These are phyloP conservation scores for Crithidia sp. DNA, from an alignment of 208 protist genomes.

Conservation along the genomic window DNA sequence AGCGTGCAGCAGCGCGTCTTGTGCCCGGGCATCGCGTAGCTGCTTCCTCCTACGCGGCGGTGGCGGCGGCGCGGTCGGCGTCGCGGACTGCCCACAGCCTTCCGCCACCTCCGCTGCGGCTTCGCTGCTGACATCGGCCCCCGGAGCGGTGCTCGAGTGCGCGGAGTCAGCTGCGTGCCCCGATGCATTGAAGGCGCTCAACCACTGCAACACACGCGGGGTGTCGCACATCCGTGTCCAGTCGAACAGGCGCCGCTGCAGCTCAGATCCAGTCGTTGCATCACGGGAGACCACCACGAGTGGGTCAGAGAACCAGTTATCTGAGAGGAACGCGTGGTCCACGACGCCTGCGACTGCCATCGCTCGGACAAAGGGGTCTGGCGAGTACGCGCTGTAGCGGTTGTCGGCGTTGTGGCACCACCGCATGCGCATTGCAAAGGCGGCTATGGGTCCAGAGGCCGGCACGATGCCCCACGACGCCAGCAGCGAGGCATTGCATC, in stretches of 20 bases:
- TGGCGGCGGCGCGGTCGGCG: constrained; percentile 2
- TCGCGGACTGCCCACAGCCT: not conserved
- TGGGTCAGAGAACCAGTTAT: constrained; percentile 24
- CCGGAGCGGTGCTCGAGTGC: not conserved
- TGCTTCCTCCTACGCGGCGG: constrained; percentile 46
- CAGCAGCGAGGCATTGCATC: constrained; percentile 7
- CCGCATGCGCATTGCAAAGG: constrained; percentile 28
- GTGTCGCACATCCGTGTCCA: constrained; percentile 33
- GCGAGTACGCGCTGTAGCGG: constrained; percentile 29
- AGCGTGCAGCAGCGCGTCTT: constrained; percentile 48
- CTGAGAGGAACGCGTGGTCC: not conserved
- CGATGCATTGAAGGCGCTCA: not conserved
- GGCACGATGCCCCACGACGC: constrained; percentile 23
- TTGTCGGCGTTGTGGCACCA: constrained; percentile 36
- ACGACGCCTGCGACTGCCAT: constrained; percentile 20
- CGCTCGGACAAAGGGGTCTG: constrained; percentile 28
- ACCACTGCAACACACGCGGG: constrained; percentile 15
- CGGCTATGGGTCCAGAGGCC: constrained; percentile 26
- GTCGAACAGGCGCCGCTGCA: constrained; percentile 27
- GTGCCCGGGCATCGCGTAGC: constrained; percentile 36
- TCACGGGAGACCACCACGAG: not conserved
- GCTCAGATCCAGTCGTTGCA: not conserved
- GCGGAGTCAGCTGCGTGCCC: not conserved
- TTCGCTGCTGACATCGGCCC: constrained; percentile 32
- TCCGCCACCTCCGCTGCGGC: constrained; percentile 2